Base-by-base conservation (phyloP, 2,329 filamentous ascomycete species). In the Fusarium agapanthi region DNA sequence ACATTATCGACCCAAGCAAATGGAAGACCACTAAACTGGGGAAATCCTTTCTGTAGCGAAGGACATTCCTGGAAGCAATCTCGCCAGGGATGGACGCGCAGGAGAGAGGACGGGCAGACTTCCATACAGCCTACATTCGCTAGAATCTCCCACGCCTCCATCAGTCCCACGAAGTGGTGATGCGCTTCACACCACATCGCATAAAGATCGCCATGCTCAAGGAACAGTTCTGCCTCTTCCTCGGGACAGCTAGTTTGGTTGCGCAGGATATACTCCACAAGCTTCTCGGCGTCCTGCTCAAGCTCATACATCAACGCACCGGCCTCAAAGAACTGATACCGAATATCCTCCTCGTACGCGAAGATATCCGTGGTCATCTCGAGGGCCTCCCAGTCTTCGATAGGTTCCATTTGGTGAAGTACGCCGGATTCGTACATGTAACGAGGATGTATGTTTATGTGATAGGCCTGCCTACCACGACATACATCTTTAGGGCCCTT, bases 101-200 rank as follows among this genome's bases (percentile, higher is more conserved):
- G 24, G 14, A 47, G 40, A 3, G 47, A 32, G 22, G 69, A 50
- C 1, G 65, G 70, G 26, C 70, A 73, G 4, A 57, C 44, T 20
- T 73, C 70, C 69, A 73, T 73, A 28, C 55, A 61, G 11, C 59
- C 69, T 9, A 41, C 28, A 1, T 18, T 44, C 9, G 69, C 66
- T 10, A 72, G 57, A 22, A 18, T 30, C n/a, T 73, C 65, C 70
- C 70, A 73, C 2, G 22, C 51, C 3, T 66, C 44, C 1, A 37
- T 65, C 8, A 53, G 3, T 2, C 47, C 47, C 2, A 30, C 13
- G 12, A 73, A 34, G 0, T 67, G 24, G 1, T 67, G 35, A 6
- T 40, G 45, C 3, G 37, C 26, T 3, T 13, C n/a, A 14, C 22
- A 22, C 70, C 70, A 73, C 8, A 54, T 13, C 16, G 15, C 15